Base-by-base conservation (phyloP, 805 yeast species). In the Yarrowia bubula region DNA sequence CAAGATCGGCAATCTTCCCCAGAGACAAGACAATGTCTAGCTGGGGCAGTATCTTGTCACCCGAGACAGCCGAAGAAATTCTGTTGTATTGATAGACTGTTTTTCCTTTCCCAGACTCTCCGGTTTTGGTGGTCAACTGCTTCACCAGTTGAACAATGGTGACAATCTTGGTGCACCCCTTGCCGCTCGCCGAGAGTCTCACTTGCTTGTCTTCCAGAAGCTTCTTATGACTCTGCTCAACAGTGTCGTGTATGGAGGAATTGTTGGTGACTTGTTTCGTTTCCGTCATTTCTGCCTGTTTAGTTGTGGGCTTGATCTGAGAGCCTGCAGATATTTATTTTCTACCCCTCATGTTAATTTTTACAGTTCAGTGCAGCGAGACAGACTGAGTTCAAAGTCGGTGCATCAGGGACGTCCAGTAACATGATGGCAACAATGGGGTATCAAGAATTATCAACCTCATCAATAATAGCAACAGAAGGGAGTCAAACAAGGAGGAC, bases 141-240 rank as follows among this genome's bases (percentile, higher is more conserved):
- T 71, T 71, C 22, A 66, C 68, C 28, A 57, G 60, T 48, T 71
- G 72, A 3, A 65, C 71, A 1, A 70, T 68, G 7, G 73, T 66
- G 17, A 70, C 65, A 44, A 67, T 50, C 62, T 71, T 71, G 67
- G 70, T 70, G 43, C 68, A 67, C 11, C 68, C 46, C 15, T 55
- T 51, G 14, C 46, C 58, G 15, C 57, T 35, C 55, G 65, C 65
- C 3, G 64, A 17, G 1, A 69, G 14, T 10, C 41, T 18, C 42
- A 67, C 70, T 8, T 47, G 32, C 22, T 51, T 39, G 9, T 47
- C 51, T 10, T 18, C 47, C 61, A 55, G 9, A 4, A 55, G 47
- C 4, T 15, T n/a, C 17, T 58, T 58, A 28, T 43, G 43, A 32
- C 64, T 14, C 35, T 32, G 42, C 11, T 58, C 64, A 1, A 58